phyloP scores from a whole-genome alignment of 805 yeast species.

The Dipodascus geniculatus region DNA sequence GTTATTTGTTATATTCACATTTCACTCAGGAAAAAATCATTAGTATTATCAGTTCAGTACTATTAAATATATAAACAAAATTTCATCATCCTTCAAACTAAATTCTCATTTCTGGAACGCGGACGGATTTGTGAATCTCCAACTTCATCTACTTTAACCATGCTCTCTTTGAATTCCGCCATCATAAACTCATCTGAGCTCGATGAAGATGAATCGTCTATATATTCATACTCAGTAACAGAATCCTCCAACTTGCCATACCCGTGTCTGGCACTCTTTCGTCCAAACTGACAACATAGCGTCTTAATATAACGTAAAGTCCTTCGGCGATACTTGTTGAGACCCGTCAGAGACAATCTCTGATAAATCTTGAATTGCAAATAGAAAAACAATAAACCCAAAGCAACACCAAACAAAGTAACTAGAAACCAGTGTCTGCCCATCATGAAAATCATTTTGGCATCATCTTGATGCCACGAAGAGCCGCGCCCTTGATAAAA shows the following conservation, averaged over 20 bases:
- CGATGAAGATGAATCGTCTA: background rate
- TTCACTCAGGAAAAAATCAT: background rate
- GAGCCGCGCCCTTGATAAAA: constrained; percentile 74
- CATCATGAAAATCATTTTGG: constrained; percentile 59
- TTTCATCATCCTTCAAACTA: background rate
- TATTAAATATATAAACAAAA: background rate
- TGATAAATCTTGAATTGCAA: background rate
- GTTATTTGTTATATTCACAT: no score
- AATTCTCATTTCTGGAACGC: background rate
- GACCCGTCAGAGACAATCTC: background rate
- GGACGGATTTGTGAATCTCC: background rate
- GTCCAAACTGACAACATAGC: background rate
- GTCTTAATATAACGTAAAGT: background rate
- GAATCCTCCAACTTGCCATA: background rate
- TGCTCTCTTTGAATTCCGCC: background rate
- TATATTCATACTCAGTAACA: background rate
- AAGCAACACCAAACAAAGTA: constrained; percentile 44
- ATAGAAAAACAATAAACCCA: constrained; percentile 24
- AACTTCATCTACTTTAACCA: background rate
- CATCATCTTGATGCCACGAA: constrained; percentile 89
- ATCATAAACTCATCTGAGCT: background rate
- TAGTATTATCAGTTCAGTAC: background rate
- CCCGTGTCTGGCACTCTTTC: background rate
- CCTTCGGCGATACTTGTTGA: background rate
- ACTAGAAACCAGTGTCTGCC: constrained; percentile 66